A percentile compares a stretch with the other conserved stretches of the same genome.
These are phyloP conservation scores for Panellus pusillus DNA, from an alignment of 768 basidiomycete species.

Conservation along the genomic window DNA sequence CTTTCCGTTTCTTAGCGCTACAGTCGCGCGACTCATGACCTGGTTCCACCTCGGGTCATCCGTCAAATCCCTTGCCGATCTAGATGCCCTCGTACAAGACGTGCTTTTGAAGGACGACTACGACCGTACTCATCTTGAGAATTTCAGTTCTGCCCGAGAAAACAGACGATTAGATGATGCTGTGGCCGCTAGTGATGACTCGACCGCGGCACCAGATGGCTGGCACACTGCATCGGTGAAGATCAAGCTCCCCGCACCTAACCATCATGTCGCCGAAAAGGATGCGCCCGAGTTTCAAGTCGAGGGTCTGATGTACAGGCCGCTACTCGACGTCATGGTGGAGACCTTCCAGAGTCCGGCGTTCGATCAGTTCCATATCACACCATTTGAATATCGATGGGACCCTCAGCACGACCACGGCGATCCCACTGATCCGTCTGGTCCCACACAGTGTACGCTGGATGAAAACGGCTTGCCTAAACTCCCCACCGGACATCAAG, in stretches of 20 bases:
- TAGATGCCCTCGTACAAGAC: conserved; percentile 26
- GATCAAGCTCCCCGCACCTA: no score
- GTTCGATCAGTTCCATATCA: conserved; percentile 11
- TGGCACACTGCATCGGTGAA: conserved; percentile 26
- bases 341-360: conserved; percentile 2
- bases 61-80: conserved; percentile 26
- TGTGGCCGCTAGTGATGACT: neutral
- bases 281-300: conserved; percentile 23
- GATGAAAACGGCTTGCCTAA: neutral
- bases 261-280: conserved; percentile 17
- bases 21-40: conserved; percentile 23
- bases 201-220: conserved; percentile 6
- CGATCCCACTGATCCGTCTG: neutral
- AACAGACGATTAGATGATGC: conserved; percentile 19
- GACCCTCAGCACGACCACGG: conserved; percentile 2
- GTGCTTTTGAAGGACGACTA: conserved; percentile 28
- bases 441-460: neutral
- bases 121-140: conserved; percentile 20
- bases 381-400: conserved; percentile 14
- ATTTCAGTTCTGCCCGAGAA: conserved; percentile 23
- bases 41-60: no score
- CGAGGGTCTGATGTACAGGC: conserved; percentile 17
- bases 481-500: conserved; percentile 3
- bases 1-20: conserved; percentile 25
- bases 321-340: conserved; percentile 15